Conservation (phyloP, 257 asterid species). For the Solanum pimpinellifolium region DNA sequence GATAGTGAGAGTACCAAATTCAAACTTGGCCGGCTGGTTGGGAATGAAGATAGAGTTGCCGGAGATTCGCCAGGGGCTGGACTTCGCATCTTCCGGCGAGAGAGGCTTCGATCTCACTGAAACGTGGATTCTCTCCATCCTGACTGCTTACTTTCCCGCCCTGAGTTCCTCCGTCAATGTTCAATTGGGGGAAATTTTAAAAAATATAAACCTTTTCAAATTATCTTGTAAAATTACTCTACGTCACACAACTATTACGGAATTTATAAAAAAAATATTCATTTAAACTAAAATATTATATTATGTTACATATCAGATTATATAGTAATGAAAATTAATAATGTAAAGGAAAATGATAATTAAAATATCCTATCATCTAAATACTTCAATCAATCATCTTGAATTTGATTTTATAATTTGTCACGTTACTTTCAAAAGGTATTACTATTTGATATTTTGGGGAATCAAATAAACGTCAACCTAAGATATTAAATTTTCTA, state of each 20-base stretch:
- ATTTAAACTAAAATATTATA: no score
- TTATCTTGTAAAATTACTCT: neutral
- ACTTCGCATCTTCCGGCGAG: conserved; percentile 51
- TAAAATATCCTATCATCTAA: no score
- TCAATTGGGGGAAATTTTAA: neutral
- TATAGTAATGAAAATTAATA: no score
- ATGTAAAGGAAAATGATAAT: no score
- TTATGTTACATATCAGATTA: neutral
- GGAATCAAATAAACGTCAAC: no score
- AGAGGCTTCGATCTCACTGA: conserved; percentile 80
- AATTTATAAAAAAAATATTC: neutral
- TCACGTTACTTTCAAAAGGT: no score
- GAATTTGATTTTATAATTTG: no score
- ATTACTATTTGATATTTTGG: no score
- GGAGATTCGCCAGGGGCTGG: conserved; percentile 77
- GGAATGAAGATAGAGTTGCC: conserved; percentile 51
- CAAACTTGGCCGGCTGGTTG: conserved; percentile 63
- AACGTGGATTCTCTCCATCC: conserved; percentile 82
- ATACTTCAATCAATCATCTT: no score
- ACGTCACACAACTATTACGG: no score
- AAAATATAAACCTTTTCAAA: neutral
- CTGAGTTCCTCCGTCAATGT: neutral
- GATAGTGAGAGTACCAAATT: conserved; percentile 39
- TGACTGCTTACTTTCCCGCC: neutral
- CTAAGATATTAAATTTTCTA: no score